Evolutionary conservation across 2,329 filamentous ascomycete species (phyloP), one percentile per base, ranked within the genome.

Genomic region (Colletotrichum sp.): DNA sequence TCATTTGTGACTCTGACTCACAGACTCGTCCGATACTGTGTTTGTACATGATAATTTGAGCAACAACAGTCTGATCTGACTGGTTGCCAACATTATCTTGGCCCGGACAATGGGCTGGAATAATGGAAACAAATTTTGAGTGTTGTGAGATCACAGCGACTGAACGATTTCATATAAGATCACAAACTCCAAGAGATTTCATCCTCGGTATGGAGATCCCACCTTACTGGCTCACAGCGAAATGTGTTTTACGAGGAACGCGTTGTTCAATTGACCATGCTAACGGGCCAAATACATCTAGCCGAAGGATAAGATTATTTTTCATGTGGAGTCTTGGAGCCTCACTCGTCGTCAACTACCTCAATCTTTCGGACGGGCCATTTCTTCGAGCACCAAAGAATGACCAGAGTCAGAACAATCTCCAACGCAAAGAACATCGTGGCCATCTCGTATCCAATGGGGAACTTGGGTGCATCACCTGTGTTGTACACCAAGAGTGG

Each of bases 391-490:
- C 63, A 68, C 62, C 63, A 68, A 3, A 72, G 28, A 21, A 72
- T 68, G 2, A 68, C 63, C 15, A 68, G 18, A 18, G 70, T 52
- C 34, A 68, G 71, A 12, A 83, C 70, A 76, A 82, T 82, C 64
- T 83, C 82, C 16, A 81, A 7, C 0, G 76, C 80, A 78, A 83
- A 84, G 71, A 82, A 85, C 70, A 81, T 80, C 36, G 84, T 81
- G 1, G 82, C 80, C 72, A 80, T 79, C 69, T 80, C 78, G 30
- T 82, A 88, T 1, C 86, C 86, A 49, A 84, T 84, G 8, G 78
- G 82, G 73, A 87, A 88, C 24, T 81, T 80, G n/a, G 86, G 86
- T 4, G 83, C 83, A 10, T 87, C 80, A 3, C 80, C 80, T 0
- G 82, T 81, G 30, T 84, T 79, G 70, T 85, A 86, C 7, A 83